Base-by-base conservation (phyloP, 2,329 filamentous ascomycete genomes). In the Hypoxylon sp. region DNA sequence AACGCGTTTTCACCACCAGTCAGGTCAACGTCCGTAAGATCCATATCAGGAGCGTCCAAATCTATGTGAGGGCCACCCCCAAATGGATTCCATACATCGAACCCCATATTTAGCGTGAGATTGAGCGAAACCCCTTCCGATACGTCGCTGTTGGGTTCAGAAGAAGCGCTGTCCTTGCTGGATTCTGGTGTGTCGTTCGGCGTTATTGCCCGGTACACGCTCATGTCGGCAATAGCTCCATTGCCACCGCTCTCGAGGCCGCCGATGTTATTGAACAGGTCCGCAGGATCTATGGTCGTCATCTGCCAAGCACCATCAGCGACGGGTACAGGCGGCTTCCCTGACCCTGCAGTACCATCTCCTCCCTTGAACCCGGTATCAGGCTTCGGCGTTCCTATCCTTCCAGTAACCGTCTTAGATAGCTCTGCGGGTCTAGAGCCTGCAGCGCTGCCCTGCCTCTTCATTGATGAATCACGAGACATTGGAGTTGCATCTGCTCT, bases 131-230 rank as follows among this genome's bases (percentile, higher is more conserved):
- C 82, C 4, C 81, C 82, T 63, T 90, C 88, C 2, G 87, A 84
- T 17, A 90, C 85, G 71, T 91, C 88, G 73, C 87, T 90, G 67
- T 85, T 90, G 9, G 87, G 86, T 72, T 90, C 88, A 44, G 88
- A 89, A 8, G 81, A 77, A 3, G 86, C 84, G 71, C 84, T 85
- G 63, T 90, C 88, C 76, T 90, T 89, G 77, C 83, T 87, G 1
- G 88, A 90, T 71, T 90, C 88, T 0, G 88, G 89, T 6, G 89
- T 91, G 74, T 90, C 87, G 66, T 89, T 88, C 0, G 88, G 88
- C 24, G 88, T 88, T 63, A 86, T 79, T 0, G 85, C 83, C 19
- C 85, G 84, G 72, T 88, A 89, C 8, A 86, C 79, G 59, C 78
- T 82, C 75, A 86, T 83, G 68, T 90, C 86, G 11, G 82, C 82